These are phyloP conservation scores for Salvia hispanica DNA, from an alignment of 257 asterid species.

Conservation along the genomic window DNA sequence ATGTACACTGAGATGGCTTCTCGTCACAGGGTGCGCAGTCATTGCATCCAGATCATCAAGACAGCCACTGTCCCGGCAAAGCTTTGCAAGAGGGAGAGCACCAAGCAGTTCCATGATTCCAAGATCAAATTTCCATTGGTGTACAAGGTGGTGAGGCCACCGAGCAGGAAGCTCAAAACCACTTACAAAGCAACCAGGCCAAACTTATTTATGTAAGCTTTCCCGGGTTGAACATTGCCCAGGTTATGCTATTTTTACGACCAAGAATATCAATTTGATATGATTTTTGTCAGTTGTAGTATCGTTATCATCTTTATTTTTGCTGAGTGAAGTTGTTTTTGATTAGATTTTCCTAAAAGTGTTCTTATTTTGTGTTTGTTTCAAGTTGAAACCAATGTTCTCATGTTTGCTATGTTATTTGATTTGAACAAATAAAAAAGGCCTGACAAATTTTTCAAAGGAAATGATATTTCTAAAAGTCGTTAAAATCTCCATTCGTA, in stretches of 20 bases:
- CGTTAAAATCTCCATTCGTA: too few species aligned
- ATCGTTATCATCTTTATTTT: slow-evolving; percentile 5
- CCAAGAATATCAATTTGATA: background rate
- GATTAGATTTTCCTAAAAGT: background rate
- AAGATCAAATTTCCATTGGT: slow-evolving; percentile 38
- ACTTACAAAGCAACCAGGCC: slow-evolving; percentile 38
- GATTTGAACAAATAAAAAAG: too few species aligned
- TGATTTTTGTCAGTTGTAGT: slow-evolving; percentile 17
- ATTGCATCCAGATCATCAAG: slow-evolving; percentile 35
- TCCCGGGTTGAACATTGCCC: background rate
- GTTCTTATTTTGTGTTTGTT: too few species aligned
- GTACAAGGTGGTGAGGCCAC: slow-evolving; percentile 40
- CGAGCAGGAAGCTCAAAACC: slow-evolving; percentile 42
- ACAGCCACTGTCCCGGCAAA: slow-evolving; percentile 37
- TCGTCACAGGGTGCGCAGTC: slow-evolving; percentile 38
- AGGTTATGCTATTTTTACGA: background rate
- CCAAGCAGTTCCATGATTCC: slow-evolving; percentile 38
- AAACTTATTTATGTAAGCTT: slow-evolving; percentile 28
- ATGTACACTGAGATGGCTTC: slow-evolving; percentile 43
- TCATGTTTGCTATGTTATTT: too few species aligned
- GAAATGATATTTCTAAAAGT: too few species aligned
- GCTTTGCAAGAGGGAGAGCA: slow-evolving; percentile 43
- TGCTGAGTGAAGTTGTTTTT: background rate
- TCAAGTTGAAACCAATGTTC: too few species aligned
- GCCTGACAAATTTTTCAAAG: too few species aligned